Evolutionary conservation across 306 rosid species (phyloP).

Genomic region (Sphenostylis stenocarpa): DNA sequence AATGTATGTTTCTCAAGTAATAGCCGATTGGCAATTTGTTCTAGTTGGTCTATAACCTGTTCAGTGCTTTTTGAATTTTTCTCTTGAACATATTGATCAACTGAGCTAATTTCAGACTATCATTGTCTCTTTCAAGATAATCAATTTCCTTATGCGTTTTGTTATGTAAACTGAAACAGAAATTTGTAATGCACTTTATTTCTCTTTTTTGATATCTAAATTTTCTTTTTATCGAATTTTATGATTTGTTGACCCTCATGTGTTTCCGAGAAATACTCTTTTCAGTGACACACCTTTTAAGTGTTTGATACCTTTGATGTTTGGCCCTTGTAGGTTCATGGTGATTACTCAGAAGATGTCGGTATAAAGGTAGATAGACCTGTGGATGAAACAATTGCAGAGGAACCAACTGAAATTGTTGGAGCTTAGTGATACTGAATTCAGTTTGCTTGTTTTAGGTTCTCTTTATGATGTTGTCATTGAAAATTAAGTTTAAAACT

Average conservation of each 20-base stretch:
- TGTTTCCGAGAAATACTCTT: background rate
- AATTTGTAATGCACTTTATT: background rate
- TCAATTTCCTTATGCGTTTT: background rate
- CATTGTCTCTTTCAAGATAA: background rate
- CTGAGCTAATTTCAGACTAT: background rate
- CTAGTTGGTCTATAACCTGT: too few species aligned
- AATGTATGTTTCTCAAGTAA: background rate
- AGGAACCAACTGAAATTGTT: conserved; percentile 62
- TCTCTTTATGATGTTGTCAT: background rate
- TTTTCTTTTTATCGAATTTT: too few species aligned
- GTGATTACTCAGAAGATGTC: conserved; percentile 70
- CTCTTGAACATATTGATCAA: background rate
- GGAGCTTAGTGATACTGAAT: conserved; percentile 53
- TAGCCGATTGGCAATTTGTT: background rate
- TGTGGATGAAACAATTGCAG: conserved; percentile 59
- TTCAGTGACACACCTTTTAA: background rate
- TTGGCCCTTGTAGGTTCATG: conserved; percentile 65
- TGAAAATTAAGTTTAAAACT: conserved; percentile 8
- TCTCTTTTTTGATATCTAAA: background rate
- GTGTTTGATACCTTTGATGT: background rate
- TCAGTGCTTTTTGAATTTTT: too few species aligned
- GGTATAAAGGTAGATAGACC: conserved; percentile 90
- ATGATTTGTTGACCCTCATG: background rate
- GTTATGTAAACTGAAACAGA: background rate
- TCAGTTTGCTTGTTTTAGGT: conserved; percentile 22